phyloP scores from a whole-genome alignment of 768 basidiomycete species.

The Mycena chlorophos region DNA sequence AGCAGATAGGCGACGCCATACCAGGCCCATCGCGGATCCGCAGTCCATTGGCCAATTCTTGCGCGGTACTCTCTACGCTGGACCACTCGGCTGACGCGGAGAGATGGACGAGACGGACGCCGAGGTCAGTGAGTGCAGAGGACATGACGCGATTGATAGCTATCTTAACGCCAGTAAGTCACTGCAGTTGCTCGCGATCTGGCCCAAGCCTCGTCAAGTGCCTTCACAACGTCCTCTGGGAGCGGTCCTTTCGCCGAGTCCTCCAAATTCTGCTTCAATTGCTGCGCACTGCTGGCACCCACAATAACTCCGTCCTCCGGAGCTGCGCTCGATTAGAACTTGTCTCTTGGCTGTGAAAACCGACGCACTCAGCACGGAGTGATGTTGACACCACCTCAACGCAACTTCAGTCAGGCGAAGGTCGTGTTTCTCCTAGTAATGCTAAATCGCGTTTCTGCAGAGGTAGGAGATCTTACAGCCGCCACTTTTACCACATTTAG shows the following conservation, averaged over 20 bases:
- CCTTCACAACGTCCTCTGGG: constrained; percentile 50
- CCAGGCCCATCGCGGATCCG: constrained; percentile 56
- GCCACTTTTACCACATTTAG: constrained; percentile 40
- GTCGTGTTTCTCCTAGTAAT: constrained; percentile 38
- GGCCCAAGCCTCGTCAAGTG: constrained; percentile 52
- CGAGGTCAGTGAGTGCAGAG: constrained; percentile 34
- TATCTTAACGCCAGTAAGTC: constrained; percentile 37
- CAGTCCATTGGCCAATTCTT: constrained; percentile 61
- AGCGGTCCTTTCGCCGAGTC: constrained; percentile 55
- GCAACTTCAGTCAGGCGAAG: constrained; percentile 51
- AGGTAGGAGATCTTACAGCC: constrained; percentile 33
- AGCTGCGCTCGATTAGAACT: background rate
- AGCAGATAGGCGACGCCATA: constrained; percentile 26
- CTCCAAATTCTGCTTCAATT: constrained; percentile 45
- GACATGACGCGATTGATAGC: background rate
- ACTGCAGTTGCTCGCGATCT: constrained; percentile 34
- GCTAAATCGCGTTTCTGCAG: background rate
- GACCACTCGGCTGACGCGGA: constrained; percentile 45
- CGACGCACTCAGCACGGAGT: constrained; percentile 36
- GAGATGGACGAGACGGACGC: constrained; percentile 38
- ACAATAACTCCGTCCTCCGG: constrained; percentile 48
- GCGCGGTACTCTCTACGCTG: constrained; percentile 51
- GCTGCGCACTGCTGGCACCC: constrained; percentile 47
- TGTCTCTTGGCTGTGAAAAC: too few species aligned
- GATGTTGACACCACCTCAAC: constrained; percentile 54